Conservation (phyloP, 2,329 filamentous ascomycete genomes). For the Fusarium gaditjirri region DNA sequence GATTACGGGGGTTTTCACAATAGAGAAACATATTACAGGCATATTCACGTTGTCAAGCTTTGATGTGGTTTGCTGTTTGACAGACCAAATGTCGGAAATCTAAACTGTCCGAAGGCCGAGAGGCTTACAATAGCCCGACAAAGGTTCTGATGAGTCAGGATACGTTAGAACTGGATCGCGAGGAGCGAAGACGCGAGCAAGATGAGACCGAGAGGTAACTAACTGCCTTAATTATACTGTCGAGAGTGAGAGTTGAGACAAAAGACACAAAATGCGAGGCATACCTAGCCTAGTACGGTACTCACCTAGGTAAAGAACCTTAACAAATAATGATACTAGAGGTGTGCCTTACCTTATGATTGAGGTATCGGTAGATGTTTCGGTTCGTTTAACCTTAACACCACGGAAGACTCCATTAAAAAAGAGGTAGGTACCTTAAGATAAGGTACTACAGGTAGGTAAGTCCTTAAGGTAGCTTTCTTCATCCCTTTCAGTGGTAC, state of each 20-base stretch:
- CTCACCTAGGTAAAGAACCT: not conserved
- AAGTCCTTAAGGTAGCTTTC: not conserved
- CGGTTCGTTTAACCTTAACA: constrained; percentile 12
- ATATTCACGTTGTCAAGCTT: constrained; percentile 35
- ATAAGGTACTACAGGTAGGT: no score
- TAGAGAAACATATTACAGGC: constrained; percentile 5
- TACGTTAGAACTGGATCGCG: not conserved
- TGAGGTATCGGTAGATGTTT: not conserved
- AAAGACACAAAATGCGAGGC: constrained; percentile 4
- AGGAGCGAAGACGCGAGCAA: constrained; percentile 21
- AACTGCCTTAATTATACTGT: not conserved
- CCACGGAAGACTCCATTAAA: not conserved
- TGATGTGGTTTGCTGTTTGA: constrained; percentile 22
- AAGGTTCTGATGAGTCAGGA: constrained; percentile 33
- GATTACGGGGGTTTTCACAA: constrained; percentile 19
- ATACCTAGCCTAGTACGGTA: not conserved
- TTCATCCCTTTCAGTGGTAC: not conserved
- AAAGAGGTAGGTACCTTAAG: no score
- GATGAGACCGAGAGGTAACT: not conserved
- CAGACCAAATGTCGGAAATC: constrained; percentile 30
- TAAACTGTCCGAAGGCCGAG: constrained; percentile 42
- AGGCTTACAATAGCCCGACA: constrained; percentile 34
- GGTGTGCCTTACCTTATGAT: constrained; percentile 1
- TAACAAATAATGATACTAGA: not conserved
- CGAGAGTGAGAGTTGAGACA: not conserved